Evolutionary conservation across 2,329 filamentous ascomycete species (phyloP).

Genomic region (Lasiodiplodia theobromae): DNA sequence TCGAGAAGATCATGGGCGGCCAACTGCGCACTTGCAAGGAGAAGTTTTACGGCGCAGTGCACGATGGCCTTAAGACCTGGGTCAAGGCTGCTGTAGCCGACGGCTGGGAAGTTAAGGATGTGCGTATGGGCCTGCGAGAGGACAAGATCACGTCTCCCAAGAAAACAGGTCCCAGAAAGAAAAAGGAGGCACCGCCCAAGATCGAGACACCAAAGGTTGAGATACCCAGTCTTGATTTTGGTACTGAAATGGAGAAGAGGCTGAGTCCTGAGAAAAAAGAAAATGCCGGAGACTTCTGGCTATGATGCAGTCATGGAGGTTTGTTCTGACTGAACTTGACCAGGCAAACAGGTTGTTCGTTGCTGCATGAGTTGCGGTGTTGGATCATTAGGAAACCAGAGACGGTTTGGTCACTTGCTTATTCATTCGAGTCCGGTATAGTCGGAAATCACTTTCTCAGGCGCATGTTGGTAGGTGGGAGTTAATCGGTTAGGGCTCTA

Average conservation of each 20-base stretch:
- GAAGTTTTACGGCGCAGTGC: constrained; percentile 93
- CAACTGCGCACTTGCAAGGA: constrained; percentile 92
- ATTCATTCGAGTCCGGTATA: not conserved
- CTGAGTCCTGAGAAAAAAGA: constrained; percentile 19
- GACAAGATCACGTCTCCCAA: constrained; percentile 47
- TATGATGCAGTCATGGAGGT: not conserved
- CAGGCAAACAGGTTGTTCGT: not conserved
- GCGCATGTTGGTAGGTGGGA: constrained; percentile 24
- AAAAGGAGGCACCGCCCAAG: constrained; percentile 48
- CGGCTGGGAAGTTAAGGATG: constrained; percentile 82
- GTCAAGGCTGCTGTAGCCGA: constrained; percentile 86
- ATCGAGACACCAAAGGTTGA: constrained; percentile 49
- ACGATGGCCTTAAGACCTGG: constrained; percentile 89
- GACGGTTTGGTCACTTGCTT: constrained; percentile 10
- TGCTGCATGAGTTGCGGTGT: constrained; percentile 17
- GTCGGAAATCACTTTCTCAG: constrained; percentile 5
- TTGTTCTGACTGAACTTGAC: not conserved
- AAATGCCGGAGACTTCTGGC: constrained; percentile 20
- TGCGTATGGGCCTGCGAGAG: constrained; percentile 69
- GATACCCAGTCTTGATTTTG: constrained; percentile 32
- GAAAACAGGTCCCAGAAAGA: constrained; percentile 38
- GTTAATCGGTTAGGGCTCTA: constrained; percentile 20
- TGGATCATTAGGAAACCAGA: constrained; percentile 18
- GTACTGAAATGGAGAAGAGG: constrained; percentile 23
- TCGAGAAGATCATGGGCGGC: constrained; percentile 86